These are phyloP conservation scores for Fusarium compactum DNA, from an alignment of 2,329 filamentous ascomycete species.

Conservation along the genomic window DNA sequence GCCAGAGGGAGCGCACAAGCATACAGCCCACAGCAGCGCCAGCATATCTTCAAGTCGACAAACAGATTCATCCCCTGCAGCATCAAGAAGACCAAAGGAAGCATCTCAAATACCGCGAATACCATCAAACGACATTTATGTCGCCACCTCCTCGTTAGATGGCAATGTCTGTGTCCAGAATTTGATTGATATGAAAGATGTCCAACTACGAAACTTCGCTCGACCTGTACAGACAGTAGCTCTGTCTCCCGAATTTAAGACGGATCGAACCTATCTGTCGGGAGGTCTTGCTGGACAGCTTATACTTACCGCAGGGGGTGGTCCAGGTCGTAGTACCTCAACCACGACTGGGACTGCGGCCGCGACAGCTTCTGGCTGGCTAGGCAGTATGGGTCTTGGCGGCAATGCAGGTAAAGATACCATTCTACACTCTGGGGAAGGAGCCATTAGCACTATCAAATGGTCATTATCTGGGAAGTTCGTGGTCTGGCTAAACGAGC, in stretches of 20 bases:
- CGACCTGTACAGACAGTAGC: constrained; percentile 92
- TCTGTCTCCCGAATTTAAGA: constrained; percentile 94
- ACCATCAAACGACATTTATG: constrained; percentile 90
- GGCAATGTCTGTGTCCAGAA: constrained; percentile 95
- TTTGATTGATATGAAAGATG: constrained; percentile 87
- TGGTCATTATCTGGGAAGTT: constrained; percentile 95
- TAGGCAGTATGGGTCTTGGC: constrained; percentile 87
- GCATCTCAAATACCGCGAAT: constrained; percentile 73
- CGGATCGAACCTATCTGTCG: constrained; percentile 88
- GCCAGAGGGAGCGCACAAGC: constrained; percentile 56
- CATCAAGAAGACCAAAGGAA: constrained; percentile 65
- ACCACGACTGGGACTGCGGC: constrained; percentile 87
- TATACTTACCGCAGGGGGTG: constrained; percentile 86
- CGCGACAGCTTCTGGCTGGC: constrained; percentile 88
- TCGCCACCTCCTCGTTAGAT: constrained; percentile 94
- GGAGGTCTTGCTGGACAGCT: constrained; percentile 90
- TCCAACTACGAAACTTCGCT: constrained; percentile 91
- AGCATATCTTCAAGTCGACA: constrained; percentile 50
- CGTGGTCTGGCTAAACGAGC: constrained; percentile 95
- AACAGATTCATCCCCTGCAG: constrained; percentile 59
- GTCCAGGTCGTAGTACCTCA: constrained; percentile 83
- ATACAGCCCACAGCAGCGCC: constrained; percentile 52
- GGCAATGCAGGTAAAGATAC: constrained; percentile 84
- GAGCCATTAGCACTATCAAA: constrained; percentile 89
- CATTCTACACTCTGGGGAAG: constrained; percentile 90